Conservation (phyloP, 148 eudicot genomes). For the Silene latifolia region DNA sequence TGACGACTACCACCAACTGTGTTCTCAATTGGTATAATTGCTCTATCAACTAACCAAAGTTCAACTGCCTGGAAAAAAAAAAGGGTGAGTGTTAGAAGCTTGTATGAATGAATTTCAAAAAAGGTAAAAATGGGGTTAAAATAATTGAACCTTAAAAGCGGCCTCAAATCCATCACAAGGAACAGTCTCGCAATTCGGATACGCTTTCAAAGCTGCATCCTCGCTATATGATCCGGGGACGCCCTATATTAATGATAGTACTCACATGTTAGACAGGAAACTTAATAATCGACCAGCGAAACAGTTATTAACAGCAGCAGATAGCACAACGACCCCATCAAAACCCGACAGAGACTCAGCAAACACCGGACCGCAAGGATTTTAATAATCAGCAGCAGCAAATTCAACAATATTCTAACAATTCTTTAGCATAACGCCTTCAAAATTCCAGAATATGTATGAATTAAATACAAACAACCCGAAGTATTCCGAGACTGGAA, state of each 20-base stretch:
- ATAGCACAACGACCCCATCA: too few relatives aligned
- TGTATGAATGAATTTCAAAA: neutral
- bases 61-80: conserved; percentile 70
- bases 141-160: conserved; percentile 48
- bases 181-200: conserved; percentile 54
- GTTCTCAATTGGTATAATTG: conserved; percentile 89
- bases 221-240: conserved; percentile 61
- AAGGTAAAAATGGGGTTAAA: neutral
- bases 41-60: conserved; percentile 84
- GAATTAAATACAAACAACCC: too few relatives aligned
- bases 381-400: too few relatives aligned
- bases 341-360: too few relatives aligned
- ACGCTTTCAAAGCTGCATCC: conserved; percentile 61
- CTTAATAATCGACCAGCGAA: too few relatives aligned
- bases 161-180: conserved; percentile 61
- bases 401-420: too few relatives aligned
- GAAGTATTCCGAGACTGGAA: too few relatives aligned
- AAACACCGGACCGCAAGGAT: too few relatives aligned
- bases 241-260: conserved; percentile 36
- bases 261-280: conserved; percentile 9
- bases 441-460: too few relatives aligned
- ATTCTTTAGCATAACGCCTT: too few relatives aligned
- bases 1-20: conserved; percentile 89
- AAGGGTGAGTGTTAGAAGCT: neutral
- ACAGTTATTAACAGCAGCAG: too few relatives aligned